Base-by-base conservation (phyloP, 768 basidiomycete species). In the Steccherinum ochraceum region DNA sequence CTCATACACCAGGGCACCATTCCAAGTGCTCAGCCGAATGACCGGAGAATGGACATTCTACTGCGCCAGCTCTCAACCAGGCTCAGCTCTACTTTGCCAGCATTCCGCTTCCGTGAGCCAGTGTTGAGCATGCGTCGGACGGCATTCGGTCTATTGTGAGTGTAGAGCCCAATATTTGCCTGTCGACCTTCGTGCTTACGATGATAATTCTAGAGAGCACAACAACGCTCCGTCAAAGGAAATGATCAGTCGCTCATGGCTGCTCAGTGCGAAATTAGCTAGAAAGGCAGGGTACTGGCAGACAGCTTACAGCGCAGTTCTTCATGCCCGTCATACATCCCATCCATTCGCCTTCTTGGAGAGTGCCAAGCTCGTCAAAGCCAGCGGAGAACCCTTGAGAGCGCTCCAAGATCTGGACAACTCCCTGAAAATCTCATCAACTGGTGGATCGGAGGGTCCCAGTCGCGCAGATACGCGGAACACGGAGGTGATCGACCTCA, bases 271-370 rank as follows among this genome's bases (percentile, higher is more conserved):
- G n/a, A 97, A 94, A 64, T 93, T 93, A 50, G 96, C 96, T 26
- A 75, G 96, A 26, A 99, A 97, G 64, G 89, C 93, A 2, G 88
- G 91, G 0, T 93, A 98, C 64, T 85, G 82, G 75, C 95, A 97
- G 69, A 97, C 95, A 0, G 93, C 96, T 2, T 99, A 98, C 64
- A 96, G 90, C 61, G 93, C 96, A 4, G 81, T 89, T 56, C 76
- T 99, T 0, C 96, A 99, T 67, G 92, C 93, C 0, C 79, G 84
- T 50, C 84, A 90, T 60, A 75, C 73, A 55, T 75, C 80, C 19
- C 78, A 83, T 0, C 77, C 78, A 0, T 93, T 86, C 62, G 80
- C 85, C 16, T 96, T 94, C 68, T 75, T 97, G 46, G 89, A 98
- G 64, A 92, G 85, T 60, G 89, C 91, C 1, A 97, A 92, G 64